Evolutionary conservation across 225 moss, liverwort and hornwort species (phyloP), one percentile per base, ranked within the genome.

Genomic region (Neckera pumila): DNA sequence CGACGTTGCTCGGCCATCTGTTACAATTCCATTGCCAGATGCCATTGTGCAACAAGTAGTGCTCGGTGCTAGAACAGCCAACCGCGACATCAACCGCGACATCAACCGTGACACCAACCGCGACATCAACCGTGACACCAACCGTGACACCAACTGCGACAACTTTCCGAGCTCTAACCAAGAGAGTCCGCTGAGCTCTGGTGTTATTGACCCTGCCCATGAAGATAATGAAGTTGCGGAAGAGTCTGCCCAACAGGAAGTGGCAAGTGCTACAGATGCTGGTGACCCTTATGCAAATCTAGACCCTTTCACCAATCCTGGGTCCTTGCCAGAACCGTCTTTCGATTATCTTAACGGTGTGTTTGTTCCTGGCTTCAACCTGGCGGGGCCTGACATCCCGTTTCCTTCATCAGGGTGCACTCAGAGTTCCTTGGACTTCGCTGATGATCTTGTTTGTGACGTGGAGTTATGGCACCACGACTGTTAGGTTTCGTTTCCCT

Each of bases 401-500:
- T 83, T 80, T 62, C 83, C 76, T 11, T 26, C 83, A 21, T 70
- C 85, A 23, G 87, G 70, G 9, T 85, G 40, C 66, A 60, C 86
- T 51, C 91, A 80, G 42, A 75, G 86, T 75, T 79, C 75, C 83
- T 61, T 91, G 33, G 90, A 93, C 70, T 91, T 80, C 17, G 36
- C 69, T 81, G 91, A 91, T 20, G 93, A 93, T 63, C 57, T 33
- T 26, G 91, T 79, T 70, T n/a, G 86, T 65, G 88, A 62, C 42
- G 88, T 91, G 76, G 74, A 80, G 51, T 80, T 93, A 60, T 93
- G 93, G 93, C 51, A 88, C 40, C 80, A 88, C 66, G 91, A 91
- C 30, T 80, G 47, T 18, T 88, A 84, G 61, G 17, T 81, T 63
- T 72, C 12, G 7, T 71, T 64, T 81, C 49, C 79, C 64, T 81